Conservation (phyloP, 305 asterid species). For the Caryopteris hybrid region DNA sequence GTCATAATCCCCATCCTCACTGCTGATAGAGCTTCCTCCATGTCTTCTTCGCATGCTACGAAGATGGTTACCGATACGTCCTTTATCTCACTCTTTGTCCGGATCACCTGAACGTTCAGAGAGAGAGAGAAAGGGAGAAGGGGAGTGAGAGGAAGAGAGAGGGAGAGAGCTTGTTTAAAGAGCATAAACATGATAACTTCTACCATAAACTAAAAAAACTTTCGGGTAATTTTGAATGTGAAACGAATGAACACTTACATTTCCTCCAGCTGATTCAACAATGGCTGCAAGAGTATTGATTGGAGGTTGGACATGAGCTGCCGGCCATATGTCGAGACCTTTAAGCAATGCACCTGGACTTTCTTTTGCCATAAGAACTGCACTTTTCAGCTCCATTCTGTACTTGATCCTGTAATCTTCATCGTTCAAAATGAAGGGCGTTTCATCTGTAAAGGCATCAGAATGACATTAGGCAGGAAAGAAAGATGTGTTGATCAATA, state of each 20-base stretch:
- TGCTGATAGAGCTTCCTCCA: slow-evolving; percentile 70
- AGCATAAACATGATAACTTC: background rate
- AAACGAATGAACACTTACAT: no score
- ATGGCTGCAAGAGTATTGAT: slow-evolving; percentile 48
- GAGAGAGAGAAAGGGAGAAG: background rate
- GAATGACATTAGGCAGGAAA: background rate
- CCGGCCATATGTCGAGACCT: slow-evolving; percentile 65
- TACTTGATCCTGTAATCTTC: slow-evolving; percentile 54
- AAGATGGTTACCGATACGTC: slow-evolving; percentile 53
- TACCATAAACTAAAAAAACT: background rate
- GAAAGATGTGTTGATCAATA: background rate
- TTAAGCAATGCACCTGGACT: slow-evolving; percentile 53
- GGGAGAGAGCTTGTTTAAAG: background rate
- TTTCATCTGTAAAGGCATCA: slow-evolving; percentile 44
- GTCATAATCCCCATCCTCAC: slow-evolving; percentile 60
- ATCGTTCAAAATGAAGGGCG: slow-evolving; percentile 61
- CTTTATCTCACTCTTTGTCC: slow-evolving; percentile 31
- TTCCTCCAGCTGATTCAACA: slow-evolving; percentile 71
- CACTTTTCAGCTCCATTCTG: slow-evolving; percentile 53
- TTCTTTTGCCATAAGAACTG: slow-evolving; percentile 56
- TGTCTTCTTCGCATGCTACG: slow-evolving; percentile 79
- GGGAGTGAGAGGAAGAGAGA: background rate
- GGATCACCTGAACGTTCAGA: slow-evolving; percentile 37
- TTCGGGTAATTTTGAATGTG: no score
- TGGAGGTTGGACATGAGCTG: slow-evolving; percentile 71